Conservation (phyloP, 1,139 yeast species). For the Magnusiomyces sp. region DNA sequence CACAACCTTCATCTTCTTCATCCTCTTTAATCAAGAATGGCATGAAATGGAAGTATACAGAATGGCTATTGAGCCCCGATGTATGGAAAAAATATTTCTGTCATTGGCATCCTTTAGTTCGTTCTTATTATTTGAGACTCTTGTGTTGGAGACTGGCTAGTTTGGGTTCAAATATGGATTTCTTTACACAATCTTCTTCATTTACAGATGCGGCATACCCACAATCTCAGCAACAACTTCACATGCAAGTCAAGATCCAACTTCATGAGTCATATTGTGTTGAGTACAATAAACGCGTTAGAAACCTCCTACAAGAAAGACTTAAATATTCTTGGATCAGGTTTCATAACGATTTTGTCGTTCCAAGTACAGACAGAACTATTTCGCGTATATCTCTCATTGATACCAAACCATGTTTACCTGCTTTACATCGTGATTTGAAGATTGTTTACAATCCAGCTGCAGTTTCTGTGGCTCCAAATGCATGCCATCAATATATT, state of each 20-base stretch:
- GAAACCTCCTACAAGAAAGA: constrained; percentile 22
- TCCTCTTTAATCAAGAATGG: constrained; percentile 23
- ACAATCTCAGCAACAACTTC: too few relatives aligned
- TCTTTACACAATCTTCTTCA: constrained; percentile 16
- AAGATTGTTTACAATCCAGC: constrained; percentile 37
- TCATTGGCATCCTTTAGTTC: constrained; percentile 73
- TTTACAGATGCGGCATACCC: too few relatives aligned
- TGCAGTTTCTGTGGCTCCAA: too few relatives aligned
- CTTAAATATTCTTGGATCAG: constrained; percentile 17
- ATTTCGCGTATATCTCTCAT: too few relatives aligned
- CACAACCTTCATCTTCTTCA: constrained; percentile 19
- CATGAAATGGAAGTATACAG: constrained; percentile 35
- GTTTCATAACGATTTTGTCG: too few relatives aligned
- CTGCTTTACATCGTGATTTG: constrained; percentile 42
- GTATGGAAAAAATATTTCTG: constrained; percentile 52
- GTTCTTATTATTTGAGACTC: constrained; percentile 60
- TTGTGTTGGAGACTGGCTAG: constrained; percentile 60
- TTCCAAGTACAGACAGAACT: too few relatives aligned
- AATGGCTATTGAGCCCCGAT: constrained; percentile 45
- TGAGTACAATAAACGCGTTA: constrained; percentile 27
- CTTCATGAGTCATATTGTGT: constrained; percentile 12
- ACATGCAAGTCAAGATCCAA: too few relatives aligned
- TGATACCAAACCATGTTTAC: constrained; percentile 36
- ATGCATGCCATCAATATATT: too few relatives aligned
- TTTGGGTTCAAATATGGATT: constrained; percentile 25